phyloP scores from a whole-genome alignment of 768 basidiomycete genomes.

The Boletus vinaceobasis region DNA sequence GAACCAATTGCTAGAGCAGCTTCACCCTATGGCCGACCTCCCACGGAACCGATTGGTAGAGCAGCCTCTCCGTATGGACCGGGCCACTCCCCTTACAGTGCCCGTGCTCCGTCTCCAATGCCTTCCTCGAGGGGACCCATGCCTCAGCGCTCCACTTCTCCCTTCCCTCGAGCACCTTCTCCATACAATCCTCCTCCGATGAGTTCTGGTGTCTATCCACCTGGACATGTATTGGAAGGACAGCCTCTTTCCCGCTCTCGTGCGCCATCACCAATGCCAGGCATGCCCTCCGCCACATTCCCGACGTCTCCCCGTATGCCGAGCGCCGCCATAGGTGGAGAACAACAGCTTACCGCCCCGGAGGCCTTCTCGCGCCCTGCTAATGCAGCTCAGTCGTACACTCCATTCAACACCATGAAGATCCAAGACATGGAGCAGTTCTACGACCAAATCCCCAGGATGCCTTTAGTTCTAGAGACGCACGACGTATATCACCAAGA shows the following conservation, averaged over 20 bases:
- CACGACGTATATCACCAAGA: constrained; percentile 79
- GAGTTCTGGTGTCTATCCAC: constrained; percentile 44
- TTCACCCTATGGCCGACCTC: constrained; percentile 34
- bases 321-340: constrained; percentile 16
- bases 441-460: constrained; percentile 59
- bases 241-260: constrained; percentile 44
- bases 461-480: constrained; percentile 67
- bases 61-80: constrained; percentile 31
- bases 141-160: constrained; percentile 27
- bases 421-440: constrained; percentile 78
- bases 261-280: constrained; percentile 54
- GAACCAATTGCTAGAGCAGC: constrained; percentile 40
- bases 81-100: constrained; percentile 23
- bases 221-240: constrained; percentile 56
- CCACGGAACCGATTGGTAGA: constrained; percentile 41
- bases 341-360: constrained; percentile 51
- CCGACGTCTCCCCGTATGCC: constrained; percentile 30
- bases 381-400: constrained; percentile 63
- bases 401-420: constrained; percentile 66
- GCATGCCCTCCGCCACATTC: constrained; percentile 30
- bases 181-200: constrained; percentile 25
- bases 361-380: constrained; percentile 74
- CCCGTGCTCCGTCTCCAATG: constrained; percentile 30
- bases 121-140: constrained; percentile 21
- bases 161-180: constrained; percentile 31